phyloP scores from a whole-genome alignment of 1,284 basidiomycete species.

The Rhodotorula sp. region DNA sequence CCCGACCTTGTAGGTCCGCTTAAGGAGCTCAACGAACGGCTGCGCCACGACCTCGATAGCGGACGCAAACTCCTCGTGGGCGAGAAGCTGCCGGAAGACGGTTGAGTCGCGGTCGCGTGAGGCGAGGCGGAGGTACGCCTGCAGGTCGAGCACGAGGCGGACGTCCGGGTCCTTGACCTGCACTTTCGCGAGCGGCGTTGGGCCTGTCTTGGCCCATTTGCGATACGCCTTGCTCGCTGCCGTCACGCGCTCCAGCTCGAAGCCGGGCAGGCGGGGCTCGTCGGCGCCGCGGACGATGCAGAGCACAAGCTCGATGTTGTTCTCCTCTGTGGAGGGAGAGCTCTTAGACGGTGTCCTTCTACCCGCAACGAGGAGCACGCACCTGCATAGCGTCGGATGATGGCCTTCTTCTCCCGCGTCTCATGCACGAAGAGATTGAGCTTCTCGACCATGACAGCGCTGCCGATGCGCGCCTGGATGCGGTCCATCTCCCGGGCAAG shows the following conservation, averaged over 20 bases:
- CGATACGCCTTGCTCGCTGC: slow-evolving; percentile 33
- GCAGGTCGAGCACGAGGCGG: slow-evolving; percentile 44
- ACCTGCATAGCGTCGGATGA: slow-evolving; percentile 42
- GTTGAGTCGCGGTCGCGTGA: slow-evolving; percentile 40
- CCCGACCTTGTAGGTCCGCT: slow-evolving; percentile 40
- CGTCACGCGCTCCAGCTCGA: slow-evolving; percentile 42
- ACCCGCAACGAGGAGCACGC: background rate
- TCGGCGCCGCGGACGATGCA: slow-evolving; percentile 45
- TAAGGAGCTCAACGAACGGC: slow-evolving; percentile 40
- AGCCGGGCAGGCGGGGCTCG: slow-evolving; percentile 42
- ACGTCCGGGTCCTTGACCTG: slow-evolving; percentile 39
- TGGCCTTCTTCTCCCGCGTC: slow-evolving; percentile 37
- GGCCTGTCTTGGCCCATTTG: slow-evolving; percentile 35
- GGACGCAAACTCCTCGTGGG: slow-evolving; percentile 35
- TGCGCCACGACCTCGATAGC: slow-evolving; percentile 39
- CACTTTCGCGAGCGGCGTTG: slow-evolving; percentile 33
- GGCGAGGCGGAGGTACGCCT: slow-evolving; percentile 40
- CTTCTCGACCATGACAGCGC: slow-evolving; percentile 43
- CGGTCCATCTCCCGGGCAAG: slow-evolving; percentile 37
- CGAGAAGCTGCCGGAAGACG: slow-evolving; percentile 39
- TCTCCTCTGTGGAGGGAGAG: slow-evolving; percentile 23
- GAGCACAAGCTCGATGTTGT: slow-evolving; percentile 43
- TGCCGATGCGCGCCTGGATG: slow-evolving; percentile 37
- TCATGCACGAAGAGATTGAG: slow-evolving; percentile 40
- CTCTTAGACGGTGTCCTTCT: background rate